Evolutionary conservation across 768 basidiomycete species (phyloP), one percentile per base, ranked within the genome.

Genomic region (Crucibulum laeve): DNA sequence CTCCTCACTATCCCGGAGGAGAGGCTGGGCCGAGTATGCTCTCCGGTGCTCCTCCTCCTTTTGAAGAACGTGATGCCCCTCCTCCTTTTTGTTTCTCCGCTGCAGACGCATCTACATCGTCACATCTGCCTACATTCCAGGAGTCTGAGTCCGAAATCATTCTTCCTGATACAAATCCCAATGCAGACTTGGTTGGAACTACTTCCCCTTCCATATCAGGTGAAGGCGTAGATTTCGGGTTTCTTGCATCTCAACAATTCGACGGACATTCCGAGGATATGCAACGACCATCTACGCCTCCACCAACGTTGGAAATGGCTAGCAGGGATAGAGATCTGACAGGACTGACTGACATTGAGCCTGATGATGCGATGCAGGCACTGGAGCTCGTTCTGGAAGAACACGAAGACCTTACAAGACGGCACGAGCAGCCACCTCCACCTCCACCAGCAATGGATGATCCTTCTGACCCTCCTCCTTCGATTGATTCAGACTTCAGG

Each of bases 361-460:
- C 80, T 19, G 72, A 73, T 36, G 65, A 65, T 45, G 67, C 76
- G 10, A 72, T 80, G 25, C 80, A 82, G 50, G 75, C 74, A 2
- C 60, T 89, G 34, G 76, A 72, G 32, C 55, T 87, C 34, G 76
- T 77, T 11, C 64, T 82, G 25, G 82, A 81, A 38, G 75, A 72
- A 38, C 68, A 66, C 25, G 69, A 69, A 40, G 65, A 73, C 38
- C 60, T 61, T 44, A 56, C 62, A 18, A 51, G 50, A 43, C 62
- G 54, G 50, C 64, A 69, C 41, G 65, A 65, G 22, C 64, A 62
- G 34, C 62, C 67, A 18, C 80, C 73, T 1, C 88, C 86, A 0
- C 90, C 89, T 0, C 89, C 89, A 4, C 87, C 88, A 0, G 80
- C 83, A 25, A 75, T 91, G 69, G 90, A 92, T 54, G 90, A 92